A percentile compares a stretch with the other conserved stretches of the same genome.
These are phyloP conservation scores for Metarhizium rileyi DNA, from an alignment of 2,329 filamentous ascomycete species.

Conservation along the genomic window DNA sequence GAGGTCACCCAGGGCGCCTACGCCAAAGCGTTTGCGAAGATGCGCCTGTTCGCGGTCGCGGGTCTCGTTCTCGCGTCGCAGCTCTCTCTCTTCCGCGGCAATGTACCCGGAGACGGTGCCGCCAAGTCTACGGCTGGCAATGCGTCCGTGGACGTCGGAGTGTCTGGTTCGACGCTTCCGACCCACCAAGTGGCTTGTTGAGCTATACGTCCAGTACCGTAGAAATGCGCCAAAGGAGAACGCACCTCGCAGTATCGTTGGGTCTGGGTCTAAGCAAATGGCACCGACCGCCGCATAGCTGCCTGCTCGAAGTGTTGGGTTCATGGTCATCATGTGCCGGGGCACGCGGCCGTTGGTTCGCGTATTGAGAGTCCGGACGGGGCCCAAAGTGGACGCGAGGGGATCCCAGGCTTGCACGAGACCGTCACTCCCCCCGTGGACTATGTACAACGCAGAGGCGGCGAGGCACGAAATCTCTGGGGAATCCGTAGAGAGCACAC, in stretches of 20 bases:
- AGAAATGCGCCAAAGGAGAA: conserved; percentile 80
- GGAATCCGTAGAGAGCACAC: conserved; percentile 81
- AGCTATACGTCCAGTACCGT: conserved; percentile 90
- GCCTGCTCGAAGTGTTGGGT: conserved; percentile 53
- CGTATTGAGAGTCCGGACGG: conserved; percentile 79
- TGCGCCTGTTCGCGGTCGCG: conserved; percentile 58
- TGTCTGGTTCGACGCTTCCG: conserved; percentile 73
- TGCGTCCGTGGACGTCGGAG: conserved; percentile 45
- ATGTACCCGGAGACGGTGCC: conserved; percentile 74
- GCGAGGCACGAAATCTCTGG: conserved; percentile 77
- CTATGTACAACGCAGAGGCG: conserved; percentile 74
- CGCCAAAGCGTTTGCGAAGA: conserved; percentile 72
- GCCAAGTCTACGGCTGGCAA: conserved; percentile 44
- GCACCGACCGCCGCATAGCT: conserved; percentile 76
- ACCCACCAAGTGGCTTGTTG: conserved; percentile 63
- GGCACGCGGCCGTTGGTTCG: conserved; percentile 74
- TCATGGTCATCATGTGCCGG: conserved; percentile 51
- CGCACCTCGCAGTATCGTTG: conserved; percentile 75
- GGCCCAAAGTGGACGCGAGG: conserved; percentile 67
- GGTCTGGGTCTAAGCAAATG: conserved; percentile 78
- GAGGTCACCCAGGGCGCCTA: conserved; percentile 56
- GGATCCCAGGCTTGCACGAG: conserved; percentile 95
- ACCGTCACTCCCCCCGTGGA: conserved; percentile 90
- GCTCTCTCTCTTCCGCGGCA: conserved; percentile 71
- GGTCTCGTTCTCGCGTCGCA: conserved; percentile 62